Evolutionary conservation across 2,329 filamentous ascomycete species (phyloP).

Genomic region (Paradendryphiella salina): DNA sequence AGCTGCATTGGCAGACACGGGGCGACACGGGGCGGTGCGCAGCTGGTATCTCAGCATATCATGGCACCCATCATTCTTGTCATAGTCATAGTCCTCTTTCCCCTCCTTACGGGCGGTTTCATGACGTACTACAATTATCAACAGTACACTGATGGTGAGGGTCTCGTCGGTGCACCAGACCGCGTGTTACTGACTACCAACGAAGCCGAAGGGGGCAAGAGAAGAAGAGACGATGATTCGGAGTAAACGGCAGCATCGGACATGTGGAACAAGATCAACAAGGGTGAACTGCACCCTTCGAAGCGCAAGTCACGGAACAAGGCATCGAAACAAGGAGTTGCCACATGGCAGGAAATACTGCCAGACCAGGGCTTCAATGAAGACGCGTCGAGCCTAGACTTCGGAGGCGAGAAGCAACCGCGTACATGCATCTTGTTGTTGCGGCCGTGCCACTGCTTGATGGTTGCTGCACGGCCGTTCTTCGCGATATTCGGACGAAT

Average conservation of each 20-base stretch:
- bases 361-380: neutral
- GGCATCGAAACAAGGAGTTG: neutral
- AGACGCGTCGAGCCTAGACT: neutral
- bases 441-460: too few relatives aligned
- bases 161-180: neutral
- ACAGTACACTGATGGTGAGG: neutral
- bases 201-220: neutral
- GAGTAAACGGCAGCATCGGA: neutral
- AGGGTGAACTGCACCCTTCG: neutral
- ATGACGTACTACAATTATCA: neutral
- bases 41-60: neutral
- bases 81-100: conserved; percentile 1
- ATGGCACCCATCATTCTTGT: neutral
- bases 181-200: neutral
- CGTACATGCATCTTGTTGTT: too few relatives aligned
- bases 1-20: too few relatives aligned
- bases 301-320: neutral
- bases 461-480: neutral
- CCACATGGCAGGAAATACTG: neutral
- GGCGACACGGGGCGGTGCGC: too few relatives aligned
- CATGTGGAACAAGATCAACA: neutral
- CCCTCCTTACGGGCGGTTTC: neutral
- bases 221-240: neutral
- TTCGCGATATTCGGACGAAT: conserved; percentile 1
- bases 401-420: too few relatives aligned